Evolutionary conservation across 305 asterid species (phyloP).

Genomic region (Vinca major): DNA sequence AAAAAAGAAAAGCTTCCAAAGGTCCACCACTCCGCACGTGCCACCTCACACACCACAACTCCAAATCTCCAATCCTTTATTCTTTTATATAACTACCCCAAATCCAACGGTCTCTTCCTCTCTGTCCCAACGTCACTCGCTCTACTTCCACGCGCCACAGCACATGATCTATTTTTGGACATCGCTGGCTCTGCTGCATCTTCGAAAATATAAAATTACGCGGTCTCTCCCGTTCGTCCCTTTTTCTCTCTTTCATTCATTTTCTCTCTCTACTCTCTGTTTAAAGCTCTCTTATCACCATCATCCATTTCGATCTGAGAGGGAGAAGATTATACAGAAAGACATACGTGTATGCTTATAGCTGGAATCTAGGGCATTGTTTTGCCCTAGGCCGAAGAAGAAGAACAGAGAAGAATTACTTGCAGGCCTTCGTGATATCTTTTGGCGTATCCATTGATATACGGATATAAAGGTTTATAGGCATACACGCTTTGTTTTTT

Average conservation of each 20-base stretch:
- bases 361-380: constrained; percentile 16
- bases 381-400: constrained; percentile 24
- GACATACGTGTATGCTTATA: background rate
- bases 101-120: constrained; percentile 9
- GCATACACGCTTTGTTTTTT: constrained; percentile 14
- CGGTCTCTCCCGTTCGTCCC: constrained; percentile 30
- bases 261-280: background rate
- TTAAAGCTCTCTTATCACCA: no score
- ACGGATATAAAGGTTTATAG: background rate
- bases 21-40: constrained; percentile 32
- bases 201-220: constrained; percentile 44
- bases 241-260: constrained; percentile 8
- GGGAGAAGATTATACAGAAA: background rate
- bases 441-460: constrained; percentile 7
- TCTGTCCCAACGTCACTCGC: background rate
- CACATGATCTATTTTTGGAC: background rate
- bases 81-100: background rate
- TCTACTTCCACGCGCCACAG: background rate
- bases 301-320: no score
- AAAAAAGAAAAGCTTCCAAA: background rate
- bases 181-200: background rate
- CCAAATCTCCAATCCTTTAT: no score
- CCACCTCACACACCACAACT: constrained; percentile 27
- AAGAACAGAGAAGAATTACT: background rate
- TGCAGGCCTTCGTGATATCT: background rate